These are phyloP conservation scores for Climacium dendroides DNA, from an alignment of 225 moss, liverwort and hornwort genomes.

Conservation along the genomic window DNA sequence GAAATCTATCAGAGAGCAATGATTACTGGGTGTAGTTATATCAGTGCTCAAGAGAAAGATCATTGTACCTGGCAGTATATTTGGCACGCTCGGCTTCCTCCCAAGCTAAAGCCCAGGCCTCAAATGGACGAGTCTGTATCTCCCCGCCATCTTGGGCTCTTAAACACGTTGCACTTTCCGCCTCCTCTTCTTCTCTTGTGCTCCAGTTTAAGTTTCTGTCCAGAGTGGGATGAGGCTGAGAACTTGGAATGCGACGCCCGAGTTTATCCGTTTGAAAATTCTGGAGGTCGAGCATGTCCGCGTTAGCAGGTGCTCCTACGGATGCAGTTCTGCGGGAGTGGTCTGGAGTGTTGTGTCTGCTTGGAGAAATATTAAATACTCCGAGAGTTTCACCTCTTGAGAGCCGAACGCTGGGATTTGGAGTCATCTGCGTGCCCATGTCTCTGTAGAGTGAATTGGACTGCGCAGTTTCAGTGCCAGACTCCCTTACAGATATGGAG, in stretches of 20 bases:
- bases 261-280: slow-evolving; percentile 19
- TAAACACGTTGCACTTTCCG: slow-evolving; percentile 31
- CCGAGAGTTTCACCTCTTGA: slow-evolving; percentile 7
- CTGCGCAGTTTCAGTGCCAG: slow-evolving; percentile 1
- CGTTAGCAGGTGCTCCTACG: background rate
- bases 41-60: background rate
- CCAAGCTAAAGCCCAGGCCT: slow-evolving; percentile 75
- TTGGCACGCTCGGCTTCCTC: slow-evolving; percentile 94
- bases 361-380: background rate
- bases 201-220: slow-evolving; percentile 40
- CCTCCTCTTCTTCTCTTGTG: slow-evolving; percentile 52
- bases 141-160: slow-evolving; percentile 29
- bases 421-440: slow-evolving; percentile 64
- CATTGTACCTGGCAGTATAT: slow-evolving; percentile 64
- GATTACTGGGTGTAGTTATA: background rate
- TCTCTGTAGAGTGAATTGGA: slow-evolving; percentile 7
- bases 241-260: background rate
- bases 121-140: slow-evolving; percentile 38
- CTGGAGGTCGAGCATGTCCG: slow-evolving; percentile 21
- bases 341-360: slow-evolving; percentile 30
- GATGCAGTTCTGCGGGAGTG: slow-evolving; percentile 12
- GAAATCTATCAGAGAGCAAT: background rate
- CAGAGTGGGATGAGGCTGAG: slow-evolving; percentile 7
- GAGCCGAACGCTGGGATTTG: slow-evolving; percentile 33
- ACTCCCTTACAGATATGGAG: slow-evolving; percentile 4